Base-by-base conservation (phyloP, 257 asterid species). In the Scutellaria baicalensis region DNA sequence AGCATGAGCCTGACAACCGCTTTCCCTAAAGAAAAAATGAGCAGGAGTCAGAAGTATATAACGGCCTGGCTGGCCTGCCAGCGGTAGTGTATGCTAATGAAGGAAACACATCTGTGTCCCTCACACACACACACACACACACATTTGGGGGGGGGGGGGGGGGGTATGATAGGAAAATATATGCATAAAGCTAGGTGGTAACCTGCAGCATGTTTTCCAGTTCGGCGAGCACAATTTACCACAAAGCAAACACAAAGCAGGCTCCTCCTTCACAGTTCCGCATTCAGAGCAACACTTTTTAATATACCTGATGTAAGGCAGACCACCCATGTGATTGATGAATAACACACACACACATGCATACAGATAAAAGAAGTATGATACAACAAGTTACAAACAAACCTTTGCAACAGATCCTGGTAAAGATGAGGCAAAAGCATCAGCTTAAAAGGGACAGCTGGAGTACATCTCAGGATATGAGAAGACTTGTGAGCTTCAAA, bases 141-240 rank as follows among this genome's bases (percentile, higher is more conserved):
- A n/a, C n/a, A n/a, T n/a, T n/a, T n/a, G n/a, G n/a, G n/a, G n/a
- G n/a, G n/a, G n/a, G 0, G 33, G 33, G 31, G 31, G 31, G 31
- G 31, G 31, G 45, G 55, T 44, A 11, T 50, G 17, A 51, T 43
- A 64, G 21, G 45, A 47, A 64, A 12, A 54, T 20, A 71, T 60
- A 33, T 56, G 67, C 33, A 72, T 7, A 63, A 45, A 36, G 73
- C 36, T 51, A 50, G 39, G 63, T 47, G 75, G 43, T 55, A 54
- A 93, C 99, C 99, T 91, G 99, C 99, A 94, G 84, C 97, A 91
- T 6, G 81, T 64, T 76, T 74, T 91, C 99, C 95, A 88, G 79
- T 52, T 85, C 9, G 95, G 96, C 1, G 99, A 91, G 89, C 99
- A 94, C 83, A 94, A 61, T 85, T 84, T 89, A 69, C 97, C 97